Conservation (phyloP, 2,329 filamentous ascomycete genomes). For the Botrytis sinoallii region DNA sequence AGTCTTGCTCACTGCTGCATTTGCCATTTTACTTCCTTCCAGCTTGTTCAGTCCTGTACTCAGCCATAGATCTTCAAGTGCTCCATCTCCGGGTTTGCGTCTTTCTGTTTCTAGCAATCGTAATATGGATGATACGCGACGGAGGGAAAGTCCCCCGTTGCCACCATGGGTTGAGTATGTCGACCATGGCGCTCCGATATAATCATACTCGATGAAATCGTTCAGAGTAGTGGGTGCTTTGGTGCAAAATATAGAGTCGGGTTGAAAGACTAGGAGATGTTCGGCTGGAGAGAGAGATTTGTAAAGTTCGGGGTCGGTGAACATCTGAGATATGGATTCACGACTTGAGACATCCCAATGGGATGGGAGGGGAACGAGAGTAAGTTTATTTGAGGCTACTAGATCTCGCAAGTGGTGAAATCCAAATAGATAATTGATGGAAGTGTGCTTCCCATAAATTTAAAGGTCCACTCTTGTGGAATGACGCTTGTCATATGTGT, state of each 20-base stretch:
- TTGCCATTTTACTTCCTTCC: slow-evolving; percentile 48
- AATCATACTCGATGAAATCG: slow-evolving; percentile 38
- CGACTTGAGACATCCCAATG: slow-evolving; percentile 36
- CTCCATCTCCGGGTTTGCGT: slow-evolving; percentile 47
- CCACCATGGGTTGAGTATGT: slow-evolving; percentile 44
- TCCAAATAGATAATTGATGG: slow-evolving; percentile 44
- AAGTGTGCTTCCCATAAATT: slow-evolving; percentile 49
- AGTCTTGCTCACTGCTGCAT: slow-evolving; percentile 40
- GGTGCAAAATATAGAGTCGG: slow-evolving; percentile 55
- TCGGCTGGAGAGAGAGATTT: slow-evolving; percentile 48
- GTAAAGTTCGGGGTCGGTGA: slow-evolving; percentile 53
- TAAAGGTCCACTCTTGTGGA: slow-evolving; percentile 55
- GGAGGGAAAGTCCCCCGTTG: slow-evolving; percentile 53
- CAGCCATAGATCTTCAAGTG: slow-evolving; percentile 56
- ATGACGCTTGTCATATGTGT: slow-evolving; percentile 56
- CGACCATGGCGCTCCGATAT: slow-evolving; percentile 42
- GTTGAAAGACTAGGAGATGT: slow-evolving; percentile 55
- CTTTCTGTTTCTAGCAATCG: slow-evolving; percentile 48
- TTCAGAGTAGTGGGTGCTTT: slow-evolving; percentile 45
- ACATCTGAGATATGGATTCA: slow-evolving; percentile 52
- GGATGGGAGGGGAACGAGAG: slow-evolving; percentile 13
- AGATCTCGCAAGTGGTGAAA: slow-evolving; percentile 44
- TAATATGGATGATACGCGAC: slow-evolving; percentile 50
- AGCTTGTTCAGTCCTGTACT: slow-evolving; percentile 47
- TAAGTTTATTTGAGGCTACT: slow-evolving; percentile 13